Base-by-base conservation (phyloP, 2,329 filamentous ascomycete genomes). In the Penicillium sp. region DNA sequence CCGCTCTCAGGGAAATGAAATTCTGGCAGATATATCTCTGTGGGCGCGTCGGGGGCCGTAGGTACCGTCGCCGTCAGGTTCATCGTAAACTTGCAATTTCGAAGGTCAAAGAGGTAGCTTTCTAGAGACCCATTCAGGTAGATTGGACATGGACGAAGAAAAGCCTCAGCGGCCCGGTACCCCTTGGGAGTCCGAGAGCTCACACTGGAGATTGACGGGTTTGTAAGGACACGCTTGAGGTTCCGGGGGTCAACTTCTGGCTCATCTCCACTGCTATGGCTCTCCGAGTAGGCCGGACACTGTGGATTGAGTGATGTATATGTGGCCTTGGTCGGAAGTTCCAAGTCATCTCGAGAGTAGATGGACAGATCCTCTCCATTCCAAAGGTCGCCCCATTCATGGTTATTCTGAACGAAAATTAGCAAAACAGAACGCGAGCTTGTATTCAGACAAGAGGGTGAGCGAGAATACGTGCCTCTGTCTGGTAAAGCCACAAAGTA, bases 341-440 rank as follows among this genome's bases (percentile, higher is more conserved):
- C 79, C 35, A 87, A 88, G 75, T 99, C 96, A 73, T 99, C 93
- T 5, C 86, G 69, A 0, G 92, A 97, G 73, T 88, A 90, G 57
- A 99, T 95, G 5, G 93, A 97, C 37, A 99, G 79, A 74, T 99
- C 95, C 76, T 99, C 95, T 51, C 95, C 95, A 68, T 99, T 99
- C 95, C 95, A 99, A 66, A 92, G 87, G 71, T 99, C 95, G 57
- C 95, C 95, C 79, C 91, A 89, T 71, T 89, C 83, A 73, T 99
- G 95, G 63, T 89, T 89, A 73, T 98, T 99, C 84, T 91, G 66
- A 11, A 49, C 4, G 51, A 40, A 38, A 45, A 13, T 53, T n/a
- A 49, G 37, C 10, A 46, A 35, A 40, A 3, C 33, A 19, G 16
- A 38, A 19, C 22, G 49, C 22, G 3, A 1, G 37, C 13, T 16